Percentiles rank a stretch among this genome's conserved stretches.
These are phyloP conservation scores for Diplodia corticola DNA, from an alignment of 2,329 filamentous ascomycete genomes.

Conservation along the genomic window DNA sequence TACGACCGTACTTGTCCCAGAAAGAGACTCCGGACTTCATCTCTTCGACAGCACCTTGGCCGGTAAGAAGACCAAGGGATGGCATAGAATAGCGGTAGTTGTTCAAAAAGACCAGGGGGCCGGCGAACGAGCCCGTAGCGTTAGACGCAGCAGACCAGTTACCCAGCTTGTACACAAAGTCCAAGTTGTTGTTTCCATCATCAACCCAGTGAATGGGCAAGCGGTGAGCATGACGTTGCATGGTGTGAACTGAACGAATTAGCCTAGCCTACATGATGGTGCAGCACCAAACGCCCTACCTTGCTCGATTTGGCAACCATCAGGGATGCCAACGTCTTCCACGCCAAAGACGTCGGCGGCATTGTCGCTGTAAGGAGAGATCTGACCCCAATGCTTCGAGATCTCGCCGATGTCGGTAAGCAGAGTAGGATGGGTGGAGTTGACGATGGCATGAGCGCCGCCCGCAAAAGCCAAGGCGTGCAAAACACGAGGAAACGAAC, in stretches of 20 bases:
- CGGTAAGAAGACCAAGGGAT: conserved; percentile 48
- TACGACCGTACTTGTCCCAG: conserved; percentile 57
- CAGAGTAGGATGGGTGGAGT: conserved; percentile 23
- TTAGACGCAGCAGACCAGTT: conserved; percentile 45
- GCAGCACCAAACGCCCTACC: background rate
- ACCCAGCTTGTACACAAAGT: conserved; percentile 51
- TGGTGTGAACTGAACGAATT: conserved; percentile 43
- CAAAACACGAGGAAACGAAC: background rate
- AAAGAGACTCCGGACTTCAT: conserved; percentile 53
- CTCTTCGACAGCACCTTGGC: conserved; percentile 52
- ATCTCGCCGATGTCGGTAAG: conserved; percentile 38
- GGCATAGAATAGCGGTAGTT: conserved; percentile 50
- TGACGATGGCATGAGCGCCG: background rate
- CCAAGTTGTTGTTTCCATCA: conserved; percentile 52
- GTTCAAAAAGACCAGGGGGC: conserved; percentile 56
- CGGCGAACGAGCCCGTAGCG: conserved; percentile 40
- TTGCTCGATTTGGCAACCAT: conserved; percentile 58
- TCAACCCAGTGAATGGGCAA: conserved; percentile 50
- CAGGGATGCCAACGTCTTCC: conserved; percentile 49
- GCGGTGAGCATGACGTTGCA: conserved; percentile 58
- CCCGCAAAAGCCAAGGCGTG: background rate
- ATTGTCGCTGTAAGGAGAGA: conserved; percentile 52
- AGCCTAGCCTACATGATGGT: background rate
- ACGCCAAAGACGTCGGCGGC: conserved; percentile 50
- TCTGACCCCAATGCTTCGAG: conserved; percentile 49